Evolutionary conservation across 139 green algal genomes (phyloP).

Genomic region (Eudorina sp.): DNA sequence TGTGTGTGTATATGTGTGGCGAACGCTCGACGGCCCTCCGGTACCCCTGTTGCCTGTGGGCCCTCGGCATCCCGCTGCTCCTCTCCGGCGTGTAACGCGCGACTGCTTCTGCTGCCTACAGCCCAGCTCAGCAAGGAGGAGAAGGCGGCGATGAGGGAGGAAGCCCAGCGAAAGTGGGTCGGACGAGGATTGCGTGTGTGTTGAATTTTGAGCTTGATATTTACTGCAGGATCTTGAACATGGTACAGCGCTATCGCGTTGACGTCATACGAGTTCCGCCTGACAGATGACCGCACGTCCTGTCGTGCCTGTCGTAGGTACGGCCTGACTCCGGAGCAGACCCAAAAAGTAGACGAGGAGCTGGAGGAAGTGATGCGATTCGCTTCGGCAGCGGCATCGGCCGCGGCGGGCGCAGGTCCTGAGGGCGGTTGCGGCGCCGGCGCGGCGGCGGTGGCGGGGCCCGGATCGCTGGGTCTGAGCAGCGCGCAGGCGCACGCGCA

Average conservation of each 20-base stretch:
- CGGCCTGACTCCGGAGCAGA: slow-evolving; percentile 68
- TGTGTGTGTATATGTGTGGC: too few species aligned
- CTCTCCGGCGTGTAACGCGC: too few species aligned
- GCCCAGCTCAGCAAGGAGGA: slow-evolving; percentile 81
- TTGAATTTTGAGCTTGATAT: too few species aligned
- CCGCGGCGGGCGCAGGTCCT: background rate
- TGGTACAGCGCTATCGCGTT: too few species aligned
- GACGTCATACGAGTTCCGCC: too few species aligned
- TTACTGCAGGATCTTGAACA: too few species aligned
- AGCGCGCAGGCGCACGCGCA: background rate
- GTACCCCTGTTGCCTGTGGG: too few species aligned
- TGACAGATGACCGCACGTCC: too few species aligned
- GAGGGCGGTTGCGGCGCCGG: background rate
- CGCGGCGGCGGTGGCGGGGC: background rate
- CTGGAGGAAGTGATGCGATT: slow-evolving; percentile 61
- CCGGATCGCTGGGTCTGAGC: background rate
- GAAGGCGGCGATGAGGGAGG: slow-evolving; percentile 71
- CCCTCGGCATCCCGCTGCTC: background rate
- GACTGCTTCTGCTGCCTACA: slow-evolving; percentile 44
- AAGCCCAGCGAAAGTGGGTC: slow-evolving; percentile 71
- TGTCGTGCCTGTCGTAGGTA: slow-evolving; percentile 63
- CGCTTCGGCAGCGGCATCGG: background rate
- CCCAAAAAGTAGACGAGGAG: slow-evolving; percentile 67
- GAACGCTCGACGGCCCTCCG: too few species aligned
- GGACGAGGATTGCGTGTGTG: too few species aligned